A percentile compares a stretch with the other conserved stretches of the same genome.
Evolutionary conservation across 2,329 filamentous ascomycete genomes (phyloP).

Genomic region (Exophiala sp.): DNA sequence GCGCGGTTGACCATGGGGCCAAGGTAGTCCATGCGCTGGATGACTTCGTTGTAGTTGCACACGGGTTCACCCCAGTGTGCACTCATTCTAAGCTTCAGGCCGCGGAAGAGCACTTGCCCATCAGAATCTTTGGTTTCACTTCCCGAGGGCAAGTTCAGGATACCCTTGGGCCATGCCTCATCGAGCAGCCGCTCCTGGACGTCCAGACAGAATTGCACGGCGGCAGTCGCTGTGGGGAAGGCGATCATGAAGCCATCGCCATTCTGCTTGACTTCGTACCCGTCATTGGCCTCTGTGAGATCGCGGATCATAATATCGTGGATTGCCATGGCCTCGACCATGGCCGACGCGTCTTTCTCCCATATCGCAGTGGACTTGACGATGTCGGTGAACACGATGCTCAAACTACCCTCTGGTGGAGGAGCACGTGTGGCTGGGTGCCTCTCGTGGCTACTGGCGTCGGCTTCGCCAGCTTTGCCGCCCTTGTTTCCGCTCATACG

Average conservation of each 20-base stretch:
- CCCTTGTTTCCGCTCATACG: background rate
- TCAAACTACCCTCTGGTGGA: constrained; percentile 16
- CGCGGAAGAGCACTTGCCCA: constrained; percentile 22
- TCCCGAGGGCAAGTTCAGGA: constrained; percentile 21
- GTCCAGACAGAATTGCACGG: constrained; percentile 26
- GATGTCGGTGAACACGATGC: constrained; percentile 28
- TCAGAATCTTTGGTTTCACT: constrained; percentile 17
- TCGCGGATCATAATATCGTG: constrained; percentile 24
- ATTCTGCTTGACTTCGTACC: constrained; percentile 29
- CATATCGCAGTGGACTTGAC: constrained; percentile 27
- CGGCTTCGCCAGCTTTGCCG: background rate
- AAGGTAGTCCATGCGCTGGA: constrained; percentile 26
- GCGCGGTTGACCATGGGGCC: constrained; percentile 27
- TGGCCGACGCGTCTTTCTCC: constrained; percentile 22
- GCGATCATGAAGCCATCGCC: constrained; percentile 29
- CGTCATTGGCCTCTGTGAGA: constrained; percentile 15
- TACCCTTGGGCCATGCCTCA: constrained; percentile 21
- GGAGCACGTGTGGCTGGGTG: background rate
- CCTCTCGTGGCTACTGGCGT: background rate
- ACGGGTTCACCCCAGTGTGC: constrained; percentile 26
- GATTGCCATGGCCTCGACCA: constrained; percentile 23
- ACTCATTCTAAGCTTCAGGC: constrained; percentile 24
- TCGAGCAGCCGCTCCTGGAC: constrained; percentile 24
- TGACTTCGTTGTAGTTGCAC: constrained; percentile 26
- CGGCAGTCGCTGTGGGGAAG: constrained; percentile 20